Percentiles rank a stretch among this genome's conserved stretches.
phyloP scores from a whole-genome alignment of 225 moss, liverwort and hornwort species.

The Physcomitrium patens region DNA sequence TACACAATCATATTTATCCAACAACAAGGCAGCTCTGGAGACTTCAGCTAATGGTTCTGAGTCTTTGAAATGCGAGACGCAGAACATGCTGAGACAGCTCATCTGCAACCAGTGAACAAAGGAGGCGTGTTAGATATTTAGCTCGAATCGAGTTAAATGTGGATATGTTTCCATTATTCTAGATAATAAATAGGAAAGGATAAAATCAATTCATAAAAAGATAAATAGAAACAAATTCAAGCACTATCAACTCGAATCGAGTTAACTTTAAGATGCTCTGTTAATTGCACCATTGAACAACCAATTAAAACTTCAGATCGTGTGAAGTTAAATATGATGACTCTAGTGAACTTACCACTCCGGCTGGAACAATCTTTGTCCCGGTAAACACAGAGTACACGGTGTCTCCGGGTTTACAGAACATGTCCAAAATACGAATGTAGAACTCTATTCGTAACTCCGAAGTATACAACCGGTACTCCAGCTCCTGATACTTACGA shows the following conservation, averaged over 20 bases:
- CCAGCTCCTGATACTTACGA: background rate
- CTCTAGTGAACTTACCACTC: background rate
- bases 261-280: no score
- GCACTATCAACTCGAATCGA: no score
- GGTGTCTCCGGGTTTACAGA: background rate
- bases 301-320: no score
- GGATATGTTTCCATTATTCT: background rate
- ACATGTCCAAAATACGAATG: background rate
- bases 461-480: background rate
- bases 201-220: no score
- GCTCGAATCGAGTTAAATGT: no score
- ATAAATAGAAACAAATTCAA: no score
- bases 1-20: background rate
- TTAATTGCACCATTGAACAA: no score
- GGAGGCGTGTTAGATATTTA: no score
- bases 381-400: background rate
- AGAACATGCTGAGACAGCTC: background rate
- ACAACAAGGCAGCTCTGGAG: no score
- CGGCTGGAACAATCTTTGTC: background rate
- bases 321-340: background rate
- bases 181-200: no score
- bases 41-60: background rate
- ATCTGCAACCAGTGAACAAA: background rate
- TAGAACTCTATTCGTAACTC: background rate
- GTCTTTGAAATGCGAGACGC: background rate